Base-by-base conservation (phyloP, 257 asterid species). In the Penstemon eatonii region DNA sequence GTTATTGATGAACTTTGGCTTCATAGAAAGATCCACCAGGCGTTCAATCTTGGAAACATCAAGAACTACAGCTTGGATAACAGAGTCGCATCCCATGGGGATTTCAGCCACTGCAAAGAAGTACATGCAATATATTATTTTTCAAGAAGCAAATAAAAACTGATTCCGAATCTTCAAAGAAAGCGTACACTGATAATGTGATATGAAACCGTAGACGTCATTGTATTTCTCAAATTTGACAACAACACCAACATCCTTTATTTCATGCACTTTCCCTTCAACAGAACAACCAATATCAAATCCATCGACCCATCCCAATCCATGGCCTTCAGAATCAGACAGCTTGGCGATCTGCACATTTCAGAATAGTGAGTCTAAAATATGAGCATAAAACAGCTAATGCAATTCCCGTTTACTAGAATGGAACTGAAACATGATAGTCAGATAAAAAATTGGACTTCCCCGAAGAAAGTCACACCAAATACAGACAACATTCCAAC, bases 11-110 rank as follows among this genome's bases (percentile, higher is more conserved):
- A 91, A 80, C 52, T 83, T 95, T 40, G 91, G 87, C 85, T 89
- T 94, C 71, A 91, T 58, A 61, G 97, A 89, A 66, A 94, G 80
- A 76, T 94, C 99, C 71, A 94, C 91, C 37, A 94, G 89, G 75
- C 89, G 92, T 33, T 91, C 99, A 65, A 81, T 81, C 85, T 76
- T 89, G 38, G 97, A 88, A 79, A 91, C 84, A 82, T 94, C 99
- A 67, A 94, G 95, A 78, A 94, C 90, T 43, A 85, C 81, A 69
- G 96, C 95, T 67, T 51, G 80, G 55, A 94, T 72, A 74, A 81
- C 78, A 56, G 91, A 80, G 73, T 87, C 85, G 42, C 62, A 68
- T 56, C 84, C 87, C 79, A 85, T 44, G 15, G 67, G 66, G 72
- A 76, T 72, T 65, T 83, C 96, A 63, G 85, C 87, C 85, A 89